Base-by-base conservation (phyloP, 441 rosid species). In the Gossypium aridum region DNA sequence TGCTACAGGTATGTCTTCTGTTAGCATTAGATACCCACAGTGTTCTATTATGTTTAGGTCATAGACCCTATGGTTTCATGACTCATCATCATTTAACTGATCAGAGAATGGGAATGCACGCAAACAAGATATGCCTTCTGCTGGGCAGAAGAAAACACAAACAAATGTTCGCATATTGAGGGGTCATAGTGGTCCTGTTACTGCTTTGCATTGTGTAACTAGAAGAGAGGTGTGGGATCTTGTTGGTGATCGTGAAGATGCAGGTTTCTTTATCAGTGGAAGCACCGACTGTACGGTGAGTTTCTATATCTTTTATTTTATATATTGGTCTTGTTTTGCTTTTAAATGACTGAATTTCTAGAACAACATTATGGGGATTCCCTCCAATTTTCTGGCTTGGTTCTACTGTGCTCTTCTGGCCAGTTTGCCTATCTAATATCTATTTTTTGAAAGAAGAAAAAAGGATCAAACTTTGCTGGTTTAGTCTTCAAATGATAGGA, bases 261-360 rank as follows among this genome's bases (percentile, higher is more conserved):
- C 98, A 72, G 98, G 99, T 76, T 92, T 94, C 92, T 96, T 94
- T 78, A 96, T 96, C 78, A 94, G 99, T 80, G 99, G 99, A 78
- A 92, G 99, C 84, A 90, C 98, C 16, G 98, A 96, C 77, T 87
- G 98, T 82, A 80, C 81, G 87, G 99, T 91, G 84, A 75, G 83
- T 83, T 70, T 28, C 74, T 76, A 70, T 78, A 76, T 62, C 49
- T 65, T 61, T 70, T 57, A 20, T 62, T 67, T n/a, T 77, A 26
- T 60, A 14, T 28, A 26, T 64, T 79, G 49, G 14, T 70, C 10
- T 34, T 55, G 31, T 55, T 47, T 70, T 70, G 3, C 63, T 55
- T 70, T 19, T 70, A 31, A 70, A 17, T 70, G 49, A 20, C 63
- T 31, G 51, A 19, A 34, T 12, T 65, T 39, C 70, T 39, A 43